Evolutionary conservation across 345 rosid species (phyloP).

Genomic region (Arabidopsis suecica): DNA sequence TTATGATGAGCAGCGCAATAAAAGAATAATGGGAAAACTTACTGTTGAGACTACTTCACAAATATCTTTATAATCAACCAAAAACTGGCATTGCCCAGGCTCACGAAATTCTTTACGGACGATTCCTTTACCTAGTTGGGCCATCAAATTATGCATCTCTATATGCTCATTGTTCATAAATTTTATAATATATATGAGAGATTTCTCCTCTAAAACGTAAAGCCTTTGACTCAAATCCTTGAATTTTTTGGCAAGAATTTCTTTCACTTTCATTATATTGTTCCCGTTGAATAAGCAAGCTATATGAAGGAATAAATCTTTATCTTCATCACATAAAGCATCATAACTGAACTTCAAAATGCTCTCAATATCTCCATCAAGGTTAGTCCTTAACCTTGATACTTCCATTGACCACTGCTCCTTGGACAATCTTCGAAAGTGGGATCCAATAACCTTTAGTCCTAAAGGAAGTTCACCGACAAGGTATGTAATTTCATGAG

Average conservation of each 20-base stretch:
- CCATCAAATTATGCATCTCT: conserved; percentile 35
- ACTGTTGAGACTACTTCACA: conserved; percentile 19
- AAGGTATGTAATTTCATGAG: background rate
- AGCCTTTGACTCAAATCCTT: background rate
- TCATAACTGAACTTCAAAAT: conserved; percentile 45
- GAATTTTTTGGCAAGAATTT: background rate
- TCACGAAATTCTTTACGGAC: conserved; percentile 19
- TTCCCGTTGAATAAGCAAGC: conserved; percentile 32
- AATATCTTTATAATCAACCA: conserved; percentile 30
- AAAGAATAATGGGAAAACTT: background rate
- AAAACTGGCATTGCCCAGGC: conserved; percentile 25
- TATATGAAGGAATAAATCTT: conserved; percentile 45
- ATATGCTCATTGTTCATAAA: background rate
- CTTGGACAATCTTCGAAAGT: background rate
- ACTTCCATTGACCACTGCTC: conserved; percentile 29
- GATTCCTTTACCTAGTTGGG: conserved; percentile 36
- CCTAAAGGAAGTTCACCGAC: conserved; percentile 40
- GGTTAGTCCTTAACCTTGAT: conserved; percentile 8
- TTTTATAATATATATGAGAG: conserved; percentile 21
- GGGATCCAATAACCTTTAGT: conserved; percentile 40
- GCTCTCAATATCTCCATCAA: conserved; percentile 5
- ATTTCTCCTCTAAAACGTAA: conserved; percentile 17
- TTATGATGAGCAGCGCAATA: no score
- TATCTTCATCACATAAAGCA: conserved; percentile 27
- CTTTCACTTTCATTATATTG: background rate